These are phyloP conservation scores for Oenanthe sinensis DNA, from an alignment of 129 eudicot species.

Conservation along the genomic window DNA sequence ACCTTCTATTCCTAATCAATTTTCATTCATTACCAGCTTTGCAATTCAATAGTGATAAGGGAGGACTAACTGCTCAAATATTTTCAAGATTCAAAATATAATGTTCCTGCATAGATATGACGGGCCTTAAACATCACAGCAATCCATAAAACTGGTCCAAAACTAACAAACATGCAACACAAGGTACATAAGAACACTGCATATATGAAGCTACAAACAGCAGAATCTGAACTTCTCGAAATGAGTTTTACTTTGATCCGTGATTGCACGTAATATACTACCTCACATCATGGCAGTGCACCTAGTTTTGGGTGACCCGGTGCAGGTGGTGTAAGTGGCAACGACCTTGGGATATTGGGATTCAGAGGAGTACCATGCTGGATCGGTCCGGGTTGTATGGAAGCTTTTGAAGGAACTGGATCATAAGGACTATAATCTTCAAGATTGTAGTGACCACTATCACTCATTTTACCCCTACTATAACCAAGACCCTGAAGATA, in stretches of 20 bases:
- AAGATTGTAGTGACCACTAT: conserved; percentile 15
- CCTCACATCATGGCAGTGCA: conserved; percentile 18
- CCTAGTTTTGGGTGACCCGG: conserved; percentile 30
- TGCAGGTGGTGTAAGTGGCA: conserved; percentile 51
- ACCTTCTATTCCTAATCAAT: background rate
- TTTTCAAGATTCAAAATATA: background rate
- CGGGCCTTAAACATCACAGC: background rate
- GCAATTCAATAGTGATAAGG: background rate
- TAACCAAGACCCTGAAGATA: conserved; percentile 20
- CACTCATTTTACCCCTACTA: conserved; percentile 12
- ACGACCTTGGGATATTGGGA: conserved; percentile 49
- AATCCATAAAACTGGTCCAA: background rate
- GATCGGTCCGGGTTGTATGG: conserved; percentile 61
- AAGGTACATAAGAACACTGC: background rate
- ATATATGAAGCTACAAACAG: background rate
- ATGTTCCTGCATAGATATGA: background rate
- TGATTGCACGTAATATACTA: background rate
- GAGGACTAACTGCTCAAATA: background rate
- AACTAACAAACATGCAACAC: conserved; percentile 2
- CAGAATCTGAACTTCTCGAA: no score
- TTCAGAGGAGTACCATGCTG: conserved; percentile 66
- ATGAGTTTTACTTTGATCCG: background rate
- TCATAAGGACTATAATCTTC: conserved; percentile 62
- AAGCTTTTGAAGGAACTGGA: conserved; percentile 66
- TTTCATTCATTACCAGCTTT: no score